Percentiles rank a stretch among this genome's conserved stretches.
Conservation (phyloP, 2,329 filamentous ascomycete genomes). For the Pseudocercospora fuligena region DNA sequence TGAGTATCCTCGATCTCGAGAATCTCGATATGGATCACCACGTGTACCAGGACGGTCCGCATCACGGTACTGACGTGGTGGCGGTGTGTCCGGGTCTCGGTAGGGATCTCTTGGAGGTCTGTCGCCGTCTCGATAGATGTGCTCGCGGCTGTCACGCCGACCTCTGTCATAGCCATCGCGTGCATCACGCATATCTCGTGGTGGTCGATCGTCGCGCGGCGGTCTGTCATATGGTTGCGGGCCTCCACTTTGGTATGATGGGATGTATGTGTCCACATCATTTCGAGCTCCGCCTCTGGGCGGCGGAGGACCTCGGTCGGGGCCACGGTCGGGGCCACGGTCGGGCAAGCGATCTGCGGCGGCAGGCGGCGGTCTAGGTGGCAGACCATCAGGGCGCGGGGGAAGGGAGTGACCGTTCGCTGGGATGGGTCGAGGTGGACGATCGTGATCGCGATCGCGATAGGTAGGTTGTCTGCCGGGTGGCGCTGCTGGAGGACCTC, state of each 20-base stretch:
- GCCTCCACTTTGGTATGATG: constrained; percentile 43
- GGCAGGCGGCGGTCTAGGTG: constrained; percentile 30
- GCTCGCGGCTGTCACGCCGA: constrained; percentile 31
- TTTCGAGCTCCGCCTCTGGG: constrained; percentile 24
- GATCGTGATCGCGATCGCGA: constrained; percentile 34
- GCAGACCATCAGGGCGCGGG: constrained; percentile 27
- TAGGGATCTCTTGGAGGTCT: constrained; percentile 23
- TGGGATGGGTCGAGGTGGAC: constrained; percentile 24
- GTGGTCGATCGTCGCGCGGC: constrained; percentile 14
- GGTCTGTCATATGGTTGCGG: constrained; percentile 25
- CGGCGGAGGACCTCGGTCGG: constrained; percentile 22
- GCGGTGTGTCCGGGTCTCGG: constrained; percentile 33
- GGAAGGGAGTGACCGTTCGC: constrained; percentile 40
- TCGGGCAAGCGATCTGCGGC: constrained; percentile 21
- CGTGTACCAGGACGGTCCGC: constrained; percentile 22
- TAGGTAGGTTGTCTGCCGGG: constrained; percentile 33
- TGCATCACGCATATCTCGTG: constrained; percentile 23
- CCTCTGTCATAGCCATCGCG: constrained; percentile 30
- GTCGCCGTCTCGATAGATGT: constrained; percentile 22
- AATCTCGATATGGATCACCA: constrained; percentile 30
- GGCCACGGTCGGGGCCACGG: constrained; percentile 24
- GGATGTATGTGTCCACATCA: constrained; percentile 52
- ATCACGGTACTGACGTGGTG: constrained; percentile 30
- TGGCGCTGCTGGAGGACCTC: constrained; percentile 31
- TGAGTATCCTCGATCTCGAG: constrained; percentile 29